Evolutionary conservation across 106 monocot species (phyloP), one percentile per base, ranked within the genome.

Genomic region (Apostasia shenzhenica): DNA sequence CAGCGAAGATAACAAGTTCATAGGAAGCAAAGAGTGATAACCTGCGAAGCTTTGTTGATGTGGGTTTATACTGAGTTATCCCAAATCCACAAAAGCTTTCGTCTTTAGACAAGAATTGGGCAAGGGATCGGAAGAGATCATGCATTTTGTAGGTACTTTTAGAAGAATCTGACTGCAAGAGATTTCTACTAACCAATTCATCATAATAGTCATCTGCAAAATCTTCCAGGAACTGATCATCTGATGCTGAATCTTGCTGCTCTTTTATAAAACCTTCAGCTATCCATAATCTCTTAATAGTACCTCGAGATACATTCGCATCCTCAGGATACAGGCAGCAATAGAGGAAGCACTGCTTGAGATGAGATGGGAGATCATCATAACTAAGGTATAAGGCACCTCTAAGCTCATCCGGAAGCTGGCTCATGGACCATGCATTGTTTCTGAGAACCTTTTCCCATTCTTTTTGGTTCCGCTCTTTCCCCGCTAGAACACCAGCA

Each of bases 371-470:
- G 37, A 83, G 54, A 51, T 83, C 83, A 40, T 72, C 72, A 48
- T 83, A 83, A 41, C 79, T 79, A 56, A 79, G 64, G 68, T 79
- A 74, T 10, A 80, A 64, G 0, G 76, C 80, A 54, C 73, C 54
- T 42, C n/a, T 59, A 10, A 79, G 2, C 46, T 70, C 72, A 26
- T 67, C 68, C 1, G 66, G 79, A 70, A 83, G 75, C 14, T 62
- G 43, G 4, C 13, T 61, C 45, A 72, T 68, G 13, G 70, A 68
- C 83, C 83, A 83, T 9, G 51, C 61, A 50, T 63, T 26, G 26
- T 66, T 76, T 7, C 4, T 51, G 3, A 70, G 66, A 37, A 85
- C 59, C 38, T 75, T 75, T 57, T 46, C 72, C 79, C 76, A 84
- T 41, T 84, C 72, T 46, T 13, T 51, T 14, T 1, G 46, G 8